Base-by-base conservation (phyloP, 306 rosid species). In the Lathyrus tuberosus region DNA sequence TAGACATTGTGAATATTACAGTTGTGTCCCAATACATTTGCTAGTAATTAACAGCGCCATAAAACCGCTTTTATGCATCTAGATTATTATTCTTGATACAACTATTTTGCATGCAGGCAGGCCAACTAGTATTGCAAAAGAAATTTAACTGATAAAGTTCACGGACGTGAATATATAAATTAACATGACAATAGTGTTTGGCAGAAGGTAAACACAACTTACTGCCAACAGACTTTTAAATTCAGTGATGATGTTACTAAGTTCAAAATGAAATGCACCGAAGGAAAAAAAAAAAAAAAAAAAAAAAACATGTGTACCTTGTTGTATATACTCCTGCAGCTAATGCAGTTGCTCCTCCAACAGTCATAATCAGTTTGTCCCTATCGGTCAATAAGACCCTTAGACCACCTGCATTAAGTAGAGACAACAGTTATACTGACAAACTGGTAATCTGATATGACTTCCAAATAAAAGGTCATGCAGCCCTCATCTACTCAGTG, bases 281-380 rank as follows among this genome's bases (percentile, higher is more conserved):
- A 8, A 11, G 22, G 51, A 13, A 66, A 51, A 67, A 74, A 73
- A 42, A 78, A 63, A 74, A 73, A 42, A 78, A 63, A n/a, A n/a
- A n/a, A n/a, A n/a, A 74, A 73, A 42, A 78, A 63, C 40, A 52
- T 9, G 70, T 59, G 40, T 71, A 94, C 99, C 99, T 95, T 70
- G 97, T 95, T 0, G 96, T 89, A 83, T 95, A 94, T 79, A 94
- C 91, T 63, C 99, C 99, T 9, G 97, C 99, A 51, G 99, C 99
- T 72, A 91, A 76, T 72, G 99, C 99, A 37, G 99, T 95, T 68
- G 84, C 97, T 83, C 99, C 99, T 79, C 99, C 99, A 68, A 95
- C 90, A 44, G 96, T 80, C 99, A 95, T 85, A 59, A 95, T 28
- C 84, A 95, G 85, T 86, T 87, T 95, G 68, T 80, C 91, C 76